These are phyloP conservation scores for Carex scoparia DNA, from an alignment of 176 grass and related monocot genomes.

Conservation along the genomic window DNA sequence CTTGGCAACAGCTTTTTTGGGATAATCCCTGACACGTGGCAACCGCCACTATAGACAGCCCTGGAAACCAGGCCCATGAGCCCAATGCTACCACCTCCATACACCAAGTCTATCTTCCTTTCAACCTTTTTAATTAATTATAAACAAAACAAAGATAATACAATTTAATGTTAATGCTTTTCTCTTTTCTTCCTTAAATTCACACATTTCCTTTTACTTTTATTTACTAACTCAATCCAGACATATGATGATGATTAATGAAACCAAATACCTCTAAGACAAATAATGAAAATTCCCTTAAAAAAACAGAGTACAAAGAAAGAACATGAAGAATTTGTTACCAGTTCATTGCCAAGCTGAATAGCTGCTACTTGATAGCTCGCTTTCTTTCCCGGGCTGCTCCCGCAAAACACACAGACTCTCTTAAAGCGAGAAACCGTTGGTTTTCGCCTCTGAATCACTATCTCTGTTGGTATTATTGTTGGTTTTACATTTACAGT, in stretches of 20 bases:
- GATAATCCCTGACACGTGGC: conserved; percentile 48
- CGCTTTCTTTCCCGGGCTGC: conserved; percentile 29
- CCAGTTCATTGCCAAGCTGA: conserved; percentile 33
- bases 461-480: conserved; percentile 2
- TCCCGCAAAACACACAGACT: conserved; percentile 33
- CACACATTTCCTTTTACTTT: neutral
- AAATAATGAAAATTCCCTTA: too few species aligned
- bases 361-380: conserved; percentile 30
- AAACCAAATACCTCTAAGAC: too few species aligned
- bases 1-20: conserved; percentile 46
- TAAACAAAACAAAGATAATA: neutral
- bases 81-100: conserved; percentile 66
- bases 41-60: conserved; percentile 49
- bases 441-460: conserved; percentile 6
- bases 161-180: neutral
- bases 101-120: conserved; percentile 56
- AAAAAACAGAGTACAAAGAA: too few species aligned
- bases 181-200: neutral
- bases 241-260: too few species aligned
- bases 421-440: conserved; percentile 24
- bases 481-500: neutral
- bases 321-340: neutral
- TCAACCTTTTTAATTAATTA: conserved; percentile 32
- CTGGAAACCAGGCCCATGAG: conserved; percentile 65
- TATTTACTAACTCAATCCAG: too few species aligned